Evolutionary conservation across 306 rosid species (phyloP).

Genomic region (Mimosa pudica): DNA sequence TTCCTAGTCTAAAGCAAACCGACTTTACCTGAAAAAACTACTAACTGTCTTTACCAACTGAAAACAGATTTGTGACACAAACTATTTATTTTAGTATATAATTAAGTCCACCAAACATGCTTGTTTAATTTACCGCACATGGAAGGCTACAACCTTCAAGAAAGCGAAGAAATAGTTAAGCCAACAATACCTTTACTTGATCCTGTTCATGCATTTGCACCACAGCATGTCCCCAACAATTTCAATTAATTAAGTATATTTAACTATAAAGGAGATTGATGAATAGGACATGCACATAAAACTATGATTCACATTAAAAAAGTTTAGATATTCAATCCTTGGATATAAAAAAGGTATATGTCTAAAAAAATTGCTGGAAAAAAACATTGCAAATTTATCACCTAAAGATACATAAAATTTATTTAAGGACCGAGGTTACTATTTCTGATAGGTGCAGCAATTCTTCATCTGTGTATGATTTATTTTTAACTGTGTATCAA

Average conservation of each 20-base stretch:
- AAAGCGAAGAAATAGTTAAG: constrained; percentile 4
- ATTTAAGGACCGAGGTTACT: too few relatives aligned
- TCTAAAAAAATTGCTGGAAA: neutral
- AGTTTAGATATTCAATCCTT: neutral
- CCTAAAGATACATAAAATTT: too few relatives aligned
- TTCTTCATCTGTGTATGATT: too few relatives aligned
- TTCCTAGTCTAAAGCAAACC: constrained; percentile 47
- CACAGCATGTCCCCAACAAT: neutral
- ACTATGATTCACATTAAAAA: neutral
- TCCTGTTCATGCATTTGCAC: constrained; percentile 43
- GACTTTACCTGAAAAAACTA: constrained; percentile 74
- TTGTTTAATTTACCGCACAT: constrained; percentile 36
- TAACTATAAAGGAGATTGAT: neutral
- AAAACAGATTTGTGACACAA: constrained; percentile 36
- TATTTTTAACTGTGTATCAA: too few relatives aligned
- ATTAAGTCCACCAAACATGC: constrained; percentile 30
- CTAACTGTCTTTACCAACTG: constrained; percentile 57
- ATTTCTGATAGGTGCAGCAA: too few relatives aligned
- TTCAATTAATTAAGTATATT: neutral
- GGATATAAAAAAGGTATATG: neutral
- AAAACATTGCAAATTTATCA: too few relatives aligned
- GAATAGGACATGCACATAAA: neutral
- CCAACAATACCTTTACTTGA: constrained; percentile 19
- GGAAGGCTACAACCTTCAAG: constrained; percentile 40
- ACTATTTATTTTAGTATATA: constrained; percentile 23